These are phyloP conservation scores for Cucurbita maxima DNA, from an alignment of 306 rosid genomes.

Conservation along the genomic window DNA sequence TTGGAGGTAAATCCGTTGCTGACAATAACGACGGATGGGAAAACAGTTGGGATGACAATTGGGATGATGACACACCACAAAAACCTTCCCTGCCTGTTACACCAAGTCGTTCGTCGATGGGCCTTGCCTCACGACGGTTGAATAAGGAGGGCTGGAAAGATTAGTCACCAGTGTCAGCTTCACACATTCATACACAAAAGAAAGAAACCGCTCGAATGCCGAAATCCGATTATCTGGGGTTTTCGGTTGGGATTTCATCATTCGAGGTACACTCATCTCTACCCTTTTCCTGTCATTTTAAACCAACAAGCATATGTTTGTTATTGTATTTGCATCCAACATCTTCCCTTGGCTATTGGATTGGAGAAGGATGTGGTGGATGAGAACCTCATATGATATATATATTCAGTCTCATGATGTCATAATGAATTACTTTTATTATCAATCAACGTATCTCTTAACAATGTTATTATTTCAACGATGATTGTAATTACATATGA, in stretches of 20 bases:
- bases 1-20: conserved; percentile 8
- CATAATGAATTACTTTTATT: no score
- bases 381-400: background rate
- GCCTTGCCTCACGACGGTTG: conserved; percentile 28
- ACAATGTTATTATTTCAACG: no score
- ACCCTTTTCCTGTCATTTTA: background rate
- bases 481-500: no score
- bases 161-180: conserved; percentile 6
- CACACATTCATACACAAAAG: background rate
- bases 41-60: conserved; percentile 33
- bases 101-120: conserved; percentile 26
- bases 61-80: conserved; percentile 35
- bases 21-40: conserved; percentile 31
- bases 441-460: no score
- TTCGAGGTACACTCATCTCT: background rate
- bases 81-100: conserved; percentile 27
- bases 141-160: conserved; percentile 38
- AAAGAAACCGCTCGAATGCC: background rate
- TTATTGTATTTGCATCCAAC: background rate
- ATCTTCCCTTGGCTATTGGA: background rate
- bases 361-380: background rate
- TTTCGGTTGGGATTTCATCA: background rate
- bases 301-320: background rate
- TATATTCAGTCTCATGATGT: no score
- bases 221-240: background rate